Base-by-base conservation (phyloP, 306 rosid genomes). In the Lathyrus aphaca region DNA sequence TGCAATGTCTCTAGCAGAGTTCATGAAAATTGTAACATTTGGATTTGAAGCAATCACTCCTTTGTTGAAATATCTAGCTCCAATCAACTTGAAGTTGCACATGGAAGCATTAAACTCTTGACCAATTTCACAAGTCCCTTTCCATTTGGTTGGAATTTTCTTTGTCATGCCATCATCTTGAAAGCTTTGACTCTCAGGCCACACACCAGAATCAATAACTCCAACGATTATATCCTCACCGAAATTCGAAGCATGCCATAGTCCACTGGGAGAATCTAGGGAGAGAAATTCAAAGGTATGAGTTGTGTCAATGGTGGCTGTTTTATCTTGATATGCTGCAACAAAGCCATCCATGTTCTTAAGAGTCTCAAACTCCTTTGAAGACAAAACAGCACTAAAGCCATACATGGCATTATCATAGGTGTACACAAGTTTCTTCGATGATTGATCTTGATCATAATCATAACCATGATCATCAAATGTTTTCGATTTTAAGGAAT, bases 141-240 rank as follows among this genome's bases (percentile, higher is more conserved):
- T 69, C 80, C 77, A 80, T 45, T 8, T 64, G 9, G 8, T 12
- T n/a, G 70, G 80, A 4, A 61, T 29, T 25, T 57, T 65, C 21
- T 37, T 42, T 17, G 57, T 42, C 83, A 75, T 70, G 15, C 78
- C 81, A 21, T 51, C 29, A 46, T 75, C 84, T 32, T 49, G 30
- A 29, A 78, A 86, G 77, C 84, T 83, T 5, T 66, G 29, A 8
- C 80, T 69, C 78, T 71, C 80, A 5, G 71, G 77, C 80, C 72
- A 80, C 12, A 71, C 51, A 8, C 76, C 72, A 19, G 69, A 1
- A 35, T 81, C 76, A 62, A 81, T 63, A 8, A 77, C 73, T 23
- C 79, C 73, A 10, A 81, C 82, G 35, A 73, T 56, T 4, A 77
- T 59, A 46, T 37, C 71, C 4, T 76, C 68, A 10, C 79, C 79